Evolutionary conservation across 2,329 filamentous ascomycete species (phyloP).

Genomic region (Cytospora piceicola): DNA sequence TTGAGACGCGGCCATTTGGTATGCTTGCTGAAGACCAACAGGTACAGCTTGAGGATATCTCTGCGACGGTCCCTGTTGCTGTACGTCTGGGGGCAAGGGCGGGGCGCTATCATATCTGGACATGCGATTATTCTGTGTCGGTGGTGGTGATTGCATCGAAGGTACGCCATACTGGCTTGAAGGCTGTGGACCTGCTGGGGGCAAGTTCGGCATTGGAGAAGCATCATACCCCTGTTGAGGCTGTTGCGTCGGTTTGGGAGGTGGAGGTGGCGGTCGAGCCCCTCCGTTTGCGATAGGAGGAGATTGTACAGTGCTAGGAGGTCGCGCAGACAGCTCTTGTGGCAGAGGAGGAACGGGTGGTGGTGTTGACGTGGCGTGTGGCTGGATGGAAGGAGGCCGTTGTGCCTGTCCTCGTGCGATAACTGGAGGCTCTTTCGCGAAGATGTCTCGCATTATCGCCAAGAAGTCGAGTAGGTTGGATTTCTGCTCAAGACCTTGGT

Average conservation of each 20-base stretch:
- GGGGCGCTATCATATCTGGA: constrained; percentile 42
- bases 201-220: constrained; percentile 41
- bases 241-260: constrained; percentile 56
- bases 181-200: constrained; percentile 38
- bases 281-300: constrained; percentile 38
- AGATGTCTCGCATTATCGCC: constrained; percentile 80
- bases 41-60: constrained; percentile 33
- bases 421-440: constrained; percentile 93
- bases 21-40: constrained; percentile 39
- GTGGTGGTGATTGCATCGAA: constrained; percentile 26
- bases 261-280: constrained; percentile 51
- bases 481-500: constrained; percentile 58
- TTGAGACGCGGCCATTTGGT: constrained; percentile 21
- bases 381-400: constrained; percentile 43
- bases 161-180: constrained; percentile 31
- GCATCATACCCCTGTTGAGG: constrained; percentile 38
- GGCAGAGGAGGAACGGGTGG: constrained; percentile 76
- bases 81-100: constrained; percentile 38
- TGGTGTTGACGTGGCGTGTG: constrained; percentile 47
- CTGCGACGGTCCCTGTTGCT: constrained; percentile 18
- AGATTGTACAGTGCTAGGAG: constrained; percentile 42
- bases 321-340: constrained; percentile 59
- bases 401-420: constrained; percentile 68
- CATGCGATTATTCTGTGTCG: constrained; percentile 35
- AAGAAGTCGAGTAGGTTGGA: constrained; percentile 84